These are phyloP conservation scores for Metarhizium humberi DNA, from an alignment of 2,329 filamentous ascomycete species.

Conservation along the genomic window DNA sequence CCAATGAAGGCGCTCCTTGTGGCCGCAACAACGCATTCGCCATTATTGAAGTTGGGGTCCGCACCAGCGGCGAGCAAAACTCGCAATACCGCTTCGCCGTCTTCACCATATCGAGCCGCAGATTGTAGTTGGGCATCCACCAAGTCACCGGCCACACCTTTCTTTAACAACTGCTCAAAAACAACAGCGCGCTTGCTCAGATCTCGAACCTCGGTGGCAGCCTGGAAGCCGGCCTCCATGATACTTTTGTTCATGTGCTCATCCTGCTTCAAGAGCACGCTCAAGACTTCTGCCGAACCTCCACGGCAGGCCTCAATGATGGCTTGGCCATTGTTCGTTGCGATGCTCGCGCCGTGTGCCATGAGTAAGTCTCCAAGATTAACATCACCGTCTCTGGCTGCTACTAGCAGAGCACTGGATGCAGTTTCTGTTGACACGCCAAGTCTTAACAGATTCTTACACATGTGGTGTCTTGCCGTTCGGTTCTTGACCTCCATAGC, in stretches of 20 bases:
- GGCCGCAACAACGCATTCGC: slow-evolving; percentile 46
- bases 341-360: slow-evolving; percentile 39
- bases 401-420: slow-evolving; percentile 40
- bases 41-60: slow-evolving; percentile 43
- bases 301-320: slow-evolving; percentile 44
- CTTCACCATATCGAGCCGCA: slow-evolving; percentile 40
- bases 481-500: slow-evolving; percentile 33
- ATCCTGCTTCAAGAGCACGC: slow-evolving; percentile 37
- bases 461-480: slow-evolving; percentile 31
- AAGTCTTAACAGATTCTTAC: slow-evolving; percentile 33
- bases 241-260: slow-evolving; percentile 29
- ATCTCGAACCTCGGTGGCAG: slow-evolving; percentile 42
- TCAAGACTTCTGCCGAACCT: slow-evolving; percentile 38
- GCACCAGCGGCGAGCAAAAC: slow-evolving; percentile 44
- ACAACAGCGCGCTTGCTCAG: slow-evolving; percentile 38
- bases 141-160: slow-evolving; percentile 39
- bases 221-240: slow-evolving; percentile 43
- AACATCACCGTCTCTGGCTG: slow-evolving; percentile 43
- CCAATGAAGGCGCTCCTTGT: slow-evolving; percentile 40
- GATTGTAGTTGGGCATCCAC: slow-evolving; percentile 44
- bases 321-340: slow-evolving; percentile 42
- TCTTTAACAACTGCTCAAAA: slow-evolving; percentile 40
- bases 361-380: slow-evolving; percentile 41
- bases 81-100: slow-evolving; percentile 36
- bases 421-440: slow-evolving; percentile 36